phyloP scores from a whole-genome alignment of 768 basidiomycete genomes.

The Multifurca ochricompacta region DNA sequence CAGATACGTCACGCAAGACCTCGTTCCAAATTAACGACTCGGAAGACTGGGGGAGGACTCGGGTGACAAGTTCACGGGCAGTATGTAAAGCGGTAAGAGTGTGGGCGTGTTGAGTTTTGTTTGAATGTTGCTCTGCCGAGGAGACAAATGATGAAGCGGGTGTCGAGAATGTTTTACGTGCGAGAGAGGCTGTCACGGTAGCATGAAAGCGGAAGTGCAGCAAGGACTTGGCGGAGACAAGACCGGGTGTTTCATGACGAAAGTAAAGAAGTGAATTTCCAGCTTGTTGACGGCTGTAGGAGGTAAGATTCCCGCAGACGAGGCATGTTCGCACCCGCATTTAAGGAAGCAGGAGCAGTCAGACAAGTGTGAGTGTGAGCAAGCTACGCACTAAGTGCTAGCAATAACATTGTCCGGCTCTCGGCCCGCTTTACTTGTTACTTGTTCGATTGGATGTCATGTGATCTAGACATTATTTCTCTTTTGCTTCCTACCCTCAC shows the following conservation, averaged over 20 bases:
- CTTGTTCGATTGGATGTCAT: too few relatives aligned
- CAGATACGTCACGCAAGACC: slow-evolving; percentile 4
- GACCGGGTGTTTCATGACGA: not conserved
- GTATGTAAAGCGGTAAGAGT: slow-evolving; percentile 16
- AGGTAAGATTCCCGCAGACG: too few relatives aligned
- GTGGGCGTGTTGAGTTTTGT: slow-evolving; percentile 8
- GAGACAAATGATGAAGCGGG: not conserved
- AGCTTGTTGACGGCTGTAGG: not conserved
- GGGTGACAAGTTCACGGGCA: slow-evolving; percentile 8
- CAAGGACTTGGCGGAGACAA: not conserved
- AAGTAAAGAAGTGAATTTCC: not conserved
- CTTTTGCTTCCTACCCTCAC: too few relatives aligned
- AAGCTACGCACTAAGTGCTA: too few relatives aligned
- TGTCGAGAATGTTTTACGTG: not conserved
- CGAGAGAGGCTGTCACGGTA: not conserved
- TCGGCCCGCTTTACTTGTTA: too few relatives aligned
- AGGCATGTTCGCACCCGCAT: slow-evolving; percentile 15
- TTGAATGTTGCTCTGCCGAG: not conserved
- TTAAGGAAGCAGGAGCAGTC: not conserved
- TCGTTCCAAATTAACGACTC: slow-evolving; percentile 15
- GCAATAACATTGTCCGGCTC: too few relatives aligned
- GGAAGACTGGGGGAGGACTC: slow-evolving; percentile 11
- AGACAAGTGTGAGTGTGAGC: too few relatives aligned
- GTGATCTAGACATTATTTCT: too few relatives aligned
- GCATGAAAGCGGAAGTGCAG: not conserved